Conservation (phyloP, 2,329 filamentous ascomycete species). For the Trichophyton rubrum region DNA sequence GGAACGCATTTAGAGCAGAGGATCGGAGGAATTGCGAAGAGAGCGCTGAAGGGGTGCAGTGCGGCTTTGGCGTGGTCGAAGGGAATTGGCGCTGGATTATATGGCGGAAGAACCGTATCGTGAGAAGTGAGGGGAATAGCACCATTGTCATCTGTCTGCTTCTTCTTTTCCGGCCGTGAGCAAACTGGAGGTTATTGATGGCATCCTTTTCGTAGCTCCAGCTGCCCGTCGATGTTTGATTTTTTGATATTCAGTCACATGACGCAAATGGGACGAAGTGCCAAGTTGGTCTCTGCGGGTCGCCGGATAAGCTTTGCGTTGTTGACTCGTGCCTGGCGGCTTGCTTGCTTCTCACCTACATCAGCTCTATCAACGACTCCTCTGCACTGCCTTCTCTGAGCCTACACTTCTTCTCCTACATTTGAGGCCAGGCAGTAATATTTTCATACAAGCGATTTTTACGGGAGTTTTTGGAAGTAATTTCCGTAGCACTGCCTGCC, state of each 20-base stretch:
- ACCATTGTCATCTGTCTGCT: constrained; percentile 11
- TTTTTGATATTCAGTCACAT: constrained; percentile 15
- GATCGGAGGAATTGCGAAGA: constrained; percentile 14
- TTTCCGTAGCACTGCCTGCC: neutral
- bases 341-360: neutral
- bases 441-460: neutral
- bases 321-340: constrained; percentile 14
- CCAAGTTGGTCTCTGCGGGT: constrained; percentile 18
- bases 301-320: constrained; percentile 28
- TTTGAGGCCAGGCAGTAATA: neutral
- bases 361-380: neutral
- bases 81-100: constrained; percentile 17
- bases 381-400: neutral
- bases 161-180: neutral
- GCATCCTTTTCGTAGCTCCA: neutral
- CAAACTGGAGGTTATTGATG: neutral
- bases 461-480: neutral
- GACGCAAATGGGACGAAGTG: constrained; percentile 12
- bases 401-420: neutral
- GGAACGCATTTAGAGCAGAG: constrained; percentile 11
- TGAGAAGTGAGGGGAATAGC: constrained; percentile 24
- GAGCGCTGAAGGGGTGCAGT: constrained; percentile 11
- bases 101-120: constrained; percentile 25
- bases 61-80: constrained; percentile 20
- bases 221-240: neutral